Evolutionary conservation across 805 yeast species (phyloP), one percentile per base, ranked within the genome.

Genomic region (Starmerella kuoi): DNA sequence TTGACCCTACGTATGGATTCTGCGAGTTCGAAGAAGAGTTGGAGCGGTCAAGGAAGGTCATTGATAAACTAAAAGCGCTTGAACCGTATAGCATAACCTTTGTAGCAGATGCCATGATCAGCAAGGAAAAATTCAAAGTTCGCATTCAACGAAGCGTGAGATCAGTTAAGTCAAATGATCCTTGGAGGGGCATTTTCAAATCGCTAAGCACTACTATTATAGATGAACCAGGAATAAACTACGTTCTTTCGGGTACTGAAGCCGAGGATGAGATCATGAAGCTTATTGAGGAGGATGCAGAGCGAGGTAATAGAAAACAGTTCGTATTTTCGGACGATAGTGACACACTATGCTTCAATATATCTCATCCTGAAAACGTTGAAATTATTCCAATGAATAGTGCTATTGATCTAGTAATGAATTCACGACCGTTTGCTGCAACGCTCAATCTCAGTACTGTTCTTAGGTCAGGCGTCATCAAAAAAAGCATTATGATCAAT

Each of bases 261-360:
- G 47, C 41, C 14, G 47, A 44, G 38, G 47, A 44, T 25, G 41
- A 35, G 30, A 44, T 44, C 21, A 44, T 44, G 47, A 40, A 36
- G 27, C 39, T 36, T 15, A 40, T 44, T 15, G 43, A 39, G 22
- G 47, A 44, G 25, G 40, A 31, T 27, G 8, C 7, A n/a, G 15
- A 20, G 12, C 34, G 44, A 8, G 35, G 35, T 12, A 5, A 8
- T 4, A 42, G 46, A 11, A 37, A 31, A 6, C 47, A 44, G 23
- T 40, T 44, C 15, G 38, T 44, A 17, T 35, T 38, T 32, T 26
- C 35, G 4, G 22, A 21, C 15, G 47, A 44, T 31, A 38, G 43
- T 19, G 47, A 44, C 30, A 14, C 40, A 3, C 40, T 17, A 9
- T 14, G 33, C 19, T 30, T 30, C 17, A 9, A 15, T 30, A 30